Evolutionary conservation across 768 basidiomycete species (phyloP).

Genomic region (Asterophora parasitica): DNA sequence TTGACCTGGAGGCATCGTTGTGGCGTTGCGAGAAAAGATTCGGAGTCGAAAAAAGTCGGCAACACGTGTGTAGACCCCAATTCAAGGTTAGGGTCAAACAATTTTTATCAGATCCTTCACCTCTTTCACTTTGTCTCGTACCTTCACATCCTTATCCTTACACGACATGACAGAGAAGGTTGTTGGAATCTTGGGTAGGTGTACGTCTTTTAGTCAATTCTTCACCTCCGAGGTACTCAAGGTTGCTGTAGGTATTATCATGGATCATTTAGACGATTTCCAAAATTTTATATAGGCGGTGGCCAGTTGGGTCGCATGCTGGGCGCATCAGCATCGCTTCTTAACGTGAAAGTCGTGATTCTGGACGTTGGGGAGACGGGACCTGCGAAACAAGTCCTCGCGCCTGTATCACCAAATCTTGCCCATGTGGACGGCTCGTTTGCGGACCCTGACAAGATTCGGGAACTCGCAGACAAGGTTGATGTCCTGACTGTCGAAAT

Average conservation of each 20-base stretch:
- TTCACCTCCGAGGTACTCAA: background rate
- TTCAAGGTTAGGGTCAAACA: constrained; percentile 10
- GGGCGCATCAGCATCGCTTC: constrained; percentile 79
- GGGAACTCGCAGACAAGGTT: constrained; percentile 70
- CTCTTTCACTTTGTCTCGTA: background rate
- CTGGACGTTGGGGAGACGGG: constrained; percentile 77
- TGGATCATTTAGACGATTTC: background rate
- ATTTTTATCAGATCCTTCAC: background rate
- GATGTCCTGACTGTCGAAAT: constrained; percentile 94
- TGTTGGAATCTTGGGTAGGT: constrained; percentile 50
- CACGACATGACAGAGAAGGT: constrained; percentile 37
- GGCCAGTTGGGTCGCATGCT: constrained; percentile 99
- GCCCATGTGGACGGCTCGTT: constrained; percentile 89
- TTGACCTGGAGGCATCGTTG: constrained; percentile 19
- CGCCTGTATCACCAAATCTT: constrained; percentile 41
- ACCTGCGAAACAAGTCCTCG: constrained; percentile 87
- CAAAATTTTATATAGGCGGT: constrained; percentile 57
- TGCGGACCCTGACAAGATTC: constrained; percentile 72
- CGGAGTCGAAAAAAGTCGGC: background rate
- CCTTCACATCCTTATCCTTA: background rate
- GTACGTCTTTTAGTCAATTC: constrained; percentile 23
- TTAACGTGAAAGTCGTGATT: constrained; percentile 79
- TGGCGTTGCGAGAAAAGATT: background rate
- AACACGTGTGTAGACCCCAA: background rate
- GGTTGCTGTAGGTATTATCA: background rate